Evolutionary conservation across 768 basidiomycete species (phyloP), one percentile per base, ranked within the genome.

Genomic region (Pleurotus giganteus): DNA sequence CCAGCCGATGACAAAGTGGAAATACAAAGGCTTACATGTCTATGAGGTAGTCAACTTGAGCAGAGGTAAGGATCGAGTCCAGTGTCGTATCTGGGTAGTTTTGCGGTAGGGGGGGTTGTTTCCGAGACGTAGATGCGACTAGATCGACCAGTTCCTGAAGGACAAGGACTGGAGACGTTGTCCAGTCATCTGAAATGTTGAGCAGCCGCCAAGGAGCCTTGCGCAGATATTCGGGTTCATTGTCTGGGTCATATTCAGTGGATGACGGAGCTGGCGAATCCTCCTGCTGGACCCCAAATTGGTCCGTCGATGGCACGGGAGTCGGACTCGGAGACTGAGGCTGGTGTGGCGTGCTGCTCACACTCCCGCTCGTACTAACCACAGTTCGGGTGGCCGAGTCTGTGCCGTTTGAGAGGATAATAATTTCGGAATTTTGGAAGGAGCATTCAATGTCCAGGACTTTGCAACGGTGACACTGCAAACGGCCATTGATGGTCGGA

Each of bases 391-490:
- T 24, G 15, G 21, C 47, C 28, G 31, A 50, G 8, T 13, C 43
- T 47, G 27, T 12, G 51, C 47, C 34, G 52, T 60, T 32, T 57
- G 45, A 58, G 15, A 66, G 58, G 44, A 61, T 66, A 31, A 67
- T 66, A 34, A 65, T 60, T 43, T 65, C 60, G 0, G 68, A 65
- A 36, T 55, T 71, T 49, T 77, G 76, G 47, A 80, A 80, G 2
- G 79, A 81, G 58, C 78, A 80, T 24, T 71, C 51, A 21, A 77
- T 65, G 51, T 64, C 67, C 47, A 80, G 68, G n/a, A 80, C 77
- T 60, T 77, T 75, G 59, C 79, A 80, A 11, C 78, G 74, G 55
- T 80, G 78, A 37, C 78, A 80, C 29, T 75, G 73, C 26, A 73
- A 60, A 23, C 47, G 45, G 15, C 57, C 59, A 12, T 37, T 26